Base-by-base conservation (phyloP, 2,329 filamentous ascomycete genomes). In the Aspergillus texensis region DNA sequence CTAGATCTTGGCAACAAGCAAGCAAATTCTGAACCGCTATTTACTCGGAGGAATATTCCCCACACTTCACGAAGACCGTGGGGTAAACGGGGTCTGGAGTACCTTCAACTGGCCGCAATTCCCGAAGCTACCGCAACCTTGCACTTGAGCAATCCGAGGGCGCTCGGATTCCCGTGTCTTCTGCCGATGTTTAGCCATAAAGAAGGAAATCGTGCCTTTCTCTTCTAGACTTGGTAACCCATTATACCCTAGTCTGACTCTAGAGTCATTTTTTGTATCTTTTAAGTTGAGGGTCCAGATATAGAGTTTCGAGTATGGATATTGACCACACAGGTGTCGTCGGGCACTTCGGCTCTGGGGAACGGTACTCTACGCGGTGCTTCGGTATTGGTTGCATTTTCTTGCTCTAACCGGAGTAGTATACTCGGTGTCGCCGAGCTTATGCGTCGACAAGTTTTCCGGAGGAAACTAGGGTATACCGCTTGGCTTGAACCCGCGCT, bases 161-260 rank as follows among this genome's bases (percentile, higher is more conserved):
- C 43, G 16, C 39, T 45, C 45, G 43, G 43, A 52, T 50, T 26
- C 16, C 16, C 28, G 19, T 58, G 28, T 56, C 21, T 57, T 16
- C 30, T 57, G 52, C 62, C 60, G 62, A 64, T 46, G 43, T 60
- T 64, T 64, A 64, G 50, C 62, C 62, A 41, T 46, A 57, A 28
- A 41, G 36, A 21, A 24, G 62, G 62, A 43, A 64, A 21, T 24
- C 32, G 32, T 34, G 46, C 16, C 26, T 50, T 30, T 30, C 45
- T 30, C 34, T 36, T 36, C 34, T 26, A 16, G 28, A 48, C 46
- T 19, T 28, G 16, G 26, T 10, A 50, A 30, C 8, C 26, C 16
- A 16, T 50, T 50, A 16, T 28, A 9, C 9, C 26, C 24, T 48
- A 26, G 10, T 26, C 6, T 28, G 24, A 28, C n/a, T 48, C 19